Evolutionary conservation across 2,329 filamentous ascomycete species (phyloP).

Genomic region (Reticulascus tulasneorum): DNA sequence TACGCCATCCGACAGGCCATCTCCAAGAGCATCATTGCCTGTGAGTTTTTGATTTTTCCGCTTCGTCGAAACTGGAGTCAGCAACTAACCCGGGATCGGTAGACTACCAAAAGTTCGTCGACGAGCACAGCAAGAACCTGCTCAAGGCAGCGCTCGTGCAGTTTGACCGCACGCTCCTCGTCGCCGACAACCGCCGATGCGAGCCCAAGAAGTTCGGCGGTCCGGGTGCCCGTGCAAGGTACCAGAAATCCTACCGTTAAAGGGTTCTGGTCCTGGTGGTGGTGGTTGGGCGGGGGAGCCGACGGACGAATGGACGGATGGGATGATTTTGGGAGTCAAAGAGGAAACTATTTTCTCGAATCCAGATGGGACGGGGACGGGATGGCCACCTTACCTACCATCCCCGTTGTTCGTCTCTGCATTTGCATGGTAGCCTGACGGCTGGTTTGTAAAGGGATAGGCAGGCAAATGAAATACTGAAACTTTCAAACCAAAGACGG

Average conservation of each 20-base stretch:
- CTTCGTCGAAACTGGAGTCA: too few relatives aligned
- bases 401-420: constrained; percentile 37
- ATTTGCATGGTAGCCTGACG: constrained; percentile 43
- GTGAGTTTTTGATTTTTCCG: too few relatives aligned
- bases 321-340: too few relatives aligned
- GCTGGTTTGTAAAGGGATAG: constrained; percentile 44
- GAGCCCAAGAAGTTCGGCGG: constrained; percentile 98
- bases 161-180: constrained; percentile 95
- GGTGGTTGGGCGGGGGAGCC: constrained; percentile 2
- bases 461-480: constrained; percentile 49
- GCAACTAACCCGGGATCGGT: too few relatives aligned
- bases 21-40: constrained; percentile 83
- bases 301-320: too few relatives aligned
- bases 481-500: too few relatives aligned
- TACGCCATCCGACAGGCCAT: constrained; percentile 99
- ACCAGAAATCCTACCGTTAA: constrained; percentile 99
- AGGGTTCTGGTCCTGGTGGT: constrained; percentile 15
- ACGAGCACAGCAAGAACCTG: constrained; percentile 99
- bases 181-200: constrained; percentile 97
- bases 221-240: constrained; percentile 91
- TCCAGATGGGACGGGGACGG: too few relatives aligned
- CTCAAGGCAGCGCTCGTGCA: constrained; percentile 95
- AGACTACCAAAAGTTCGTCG: constrained; percentile 99
- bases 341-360: too few relatives aligned
- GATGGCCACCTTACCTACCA: constrained; percentile 17